Evolutionary conservation across 441 rosid genomes (phyloP).

Genomic region (Adansonia grandidieri): DNA sequence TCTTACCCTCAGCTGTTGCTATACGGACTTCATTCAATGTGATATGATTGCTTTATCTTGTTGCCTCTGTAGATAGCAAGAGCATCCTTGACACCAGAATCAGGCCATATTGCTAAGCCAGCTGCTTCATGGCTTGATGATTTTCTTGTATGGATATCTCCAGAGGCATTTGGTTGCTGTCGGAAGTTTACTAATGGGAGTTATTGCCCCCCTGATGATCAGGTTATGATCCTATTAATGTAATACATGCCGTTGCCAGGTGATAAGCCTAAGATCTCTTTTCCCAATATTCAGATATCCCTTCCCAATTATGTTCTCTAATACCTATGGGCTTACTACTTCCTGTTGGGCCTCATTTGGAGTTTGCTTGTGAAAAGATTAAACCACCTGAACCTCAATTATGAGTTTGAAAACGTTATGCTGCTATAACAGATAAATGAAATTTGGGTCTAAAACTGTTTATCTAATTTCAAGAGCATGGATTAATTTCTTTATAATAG

Average conservation of each 20-base stretch:
- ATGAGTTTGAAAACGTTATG: not conserved
- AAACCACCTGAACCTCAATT: conserved; percentile 14
- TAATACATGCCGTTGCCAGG: not conserved
- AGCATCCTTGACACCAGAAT: conserved; percentile 79
- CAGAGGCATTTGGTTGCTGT: conserved; percentile 99
- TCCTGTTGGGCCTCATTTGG: conserved; percentile 4
- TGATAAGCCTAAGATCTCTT: conserved; percentile 13
- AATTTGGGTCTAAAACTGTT: conserved; percentile 18
- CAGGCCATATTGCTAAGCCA: conserved; percentile 95
- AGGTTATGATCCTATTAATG: conserved; percentile 52
- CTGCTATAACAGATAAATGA: not conserved
- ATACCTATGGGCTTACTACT: conserved; percentile 13
- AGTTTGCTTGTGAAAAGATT: not conserved
- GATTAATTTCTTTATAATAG: not conserved
- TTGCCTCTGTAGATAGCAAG: conserved; percentile 64
- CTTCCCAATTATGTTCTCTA: conserved; percentile 5
- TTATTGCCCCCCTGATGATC: conserved; percentile 98
- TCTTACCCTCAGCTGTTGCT: conserved; percentile 6
- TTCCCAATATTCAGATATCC: conserved; percentile 8
- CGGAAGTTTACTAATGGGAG: conserved; percentile 91
- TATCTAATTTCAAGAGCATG: conserved; percentile 9
- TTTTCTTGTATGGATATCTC: conserved; percentile 98
- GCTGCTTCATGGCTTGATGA: conserved; percentile 99
- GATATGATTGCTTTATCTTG: conserved; percentile 19
- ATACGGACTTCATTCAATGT: not conserved